A percentile compares a stretch with the other conserved stretches of the same genome.
phyloP scores from a whole-genome alignment of 306 rosid genomes.

The Hippophae rhamnoides region DNA sequence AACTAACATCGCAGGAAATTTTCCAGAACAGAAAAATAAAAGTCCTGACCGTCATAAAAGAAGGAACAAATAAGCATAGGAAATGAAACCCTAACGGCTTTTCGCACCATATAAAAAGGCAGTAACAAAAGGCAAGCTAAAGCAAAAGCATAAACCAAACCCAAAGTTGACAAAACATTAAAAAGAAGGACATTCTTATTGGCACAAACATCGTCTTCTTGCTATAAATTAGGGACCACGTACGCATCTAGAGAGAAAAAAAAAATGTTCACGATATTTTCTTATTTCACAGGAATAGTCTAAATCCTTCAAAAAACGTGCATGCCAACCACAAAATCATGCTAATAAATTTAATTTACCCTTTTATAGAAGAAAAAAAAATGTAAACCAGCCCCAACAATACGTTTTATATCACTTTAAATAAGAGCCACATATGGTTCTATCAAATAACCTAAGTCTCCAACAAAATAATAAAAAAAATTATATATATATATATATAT shows the following conservation, averaged over 20 bases:
- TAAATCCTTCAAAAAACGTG: conserved; percentile 22
- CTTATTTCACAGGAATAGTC: conserved; percentile 15
- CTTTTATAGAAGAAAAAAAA: conserved; percentile 12
- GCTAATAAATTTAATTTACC: conserved; percentile 27
- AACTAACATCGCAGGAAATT: no score
- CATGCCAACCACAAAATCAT: conserved; percentile 28
- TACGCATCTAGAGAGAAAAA: not conserved
- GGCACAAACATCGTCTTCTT: conserved; percentile 29
- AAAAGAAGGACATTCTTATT: conserved; percentile 24
- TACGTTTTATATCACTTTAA: conserved; percentile 14
- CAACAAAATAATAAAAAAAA: conserved; percentile 5
- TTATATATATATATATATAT: not conserved
- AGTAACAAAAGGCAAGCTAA: conserved; percentile 23
- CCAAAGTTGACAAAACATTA: conserved; percentile 29
- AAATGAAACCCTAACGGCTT: conserved; percentile 15
- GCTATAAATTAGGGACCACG: conserved; percentile 46
- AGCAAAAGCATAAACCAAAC: conserved; percentile 32
- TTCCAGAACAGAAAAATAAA: no score
- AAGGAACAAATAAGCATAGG: no score
- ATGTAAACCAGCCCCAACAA: not conserved
- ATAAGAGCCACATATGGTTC: conserved; percentile 26
- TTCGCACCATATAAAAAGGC: conserved; percentile 24
- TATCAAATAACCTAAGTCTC: conserved; percentile 7
- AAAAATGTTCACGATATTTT: conserved; percentile 25
- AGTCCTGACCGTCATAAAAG: no score